Evolutionary conservation across 2,329 filamentous ascomycete genomes (phyloP), one percentile per base, ranked within the genome.

Genomic region (Magnaporthiopsis poae): DNA sequence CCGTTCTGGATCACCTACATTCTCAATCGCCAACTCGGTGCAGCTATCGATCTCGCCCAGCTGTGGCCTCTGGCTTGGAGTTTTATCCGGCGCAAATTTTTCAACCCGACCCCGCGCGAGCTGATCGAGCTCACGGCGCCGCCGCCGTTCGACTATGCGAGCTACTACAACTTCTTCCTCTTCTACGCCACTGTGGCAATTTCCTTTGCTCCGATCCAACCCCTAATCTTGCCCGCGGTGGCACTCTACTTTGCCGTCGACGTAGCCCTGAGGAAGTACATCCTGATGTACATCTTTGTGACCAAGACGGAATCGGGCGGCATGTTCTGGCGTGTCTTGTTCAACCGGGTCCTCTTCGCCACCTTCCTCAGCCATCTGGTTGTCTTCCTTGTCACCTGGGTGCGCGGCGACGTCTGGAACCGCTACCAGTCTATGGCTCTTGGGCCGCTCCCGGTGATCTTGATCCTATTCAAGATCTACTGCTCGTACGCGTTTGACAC

Each of bases 261-360:
- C 75, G 88, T 88, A 5, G 91, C 89, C 78, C 82, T 98, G 74
- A 97, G 96, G 84, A 98, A 98, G 79, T 99, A 99, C 74, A 81
- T 97, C 62, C 80, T 98, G 59, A 84, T 98, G 70, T 96, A 99
- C 77, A 90, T 97, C 70, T 98, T 97, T 74, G 86, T 96, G 70
- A 99, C 95, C 62, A 99, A 98, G 80, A 96, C 90, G 35, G 95
- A 99, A 75, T 97, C 93, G 0, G 95, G 93, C 11, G 95, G 95
- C 64, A 86, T 90, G 75, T 96, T 92, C 75, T 99, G 95, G 95
- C 88, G 92, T 25, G 86, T 93, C 0, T 77, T 65, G 8, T 96
- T 92, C 82, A 99, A 99, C 77, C 90, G 95, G n/a, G 83, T 97
- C 75, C 80, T 98, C 31, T 94, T 97, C 72, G 91, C 87, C 35